Base-by-base conservation (phyloP, 176 grass and related monocot genomes). In the Cenchrus americanus region DNA sequence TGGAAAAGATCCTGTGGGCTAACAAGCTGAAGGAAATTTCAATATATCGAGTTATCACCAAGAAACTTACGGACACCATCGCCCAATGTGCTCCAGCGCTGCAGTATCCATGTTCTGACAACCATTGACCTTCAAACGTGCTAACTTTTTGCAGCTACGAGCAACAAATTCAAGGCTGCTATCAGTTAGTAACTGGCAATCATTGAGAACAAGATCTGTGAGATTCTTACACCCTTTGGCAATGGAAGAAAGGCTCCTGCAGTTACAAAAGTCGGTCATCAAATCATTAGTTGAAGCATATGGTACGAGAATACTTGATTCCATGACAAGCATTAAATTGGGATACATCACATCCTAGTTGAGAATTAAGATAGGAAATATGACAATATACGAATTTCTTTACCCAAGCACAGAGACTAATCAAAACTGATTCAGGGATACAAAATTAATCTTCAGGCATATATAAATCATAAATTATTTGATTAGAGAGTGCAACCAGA, bases 181-280 rank as follows among this genome's bases (percentile, higher is more conserved):
- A 82, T 97, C 95, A 71, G 90, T 97, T 91, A 97, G 51, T 77
- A 93, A 87, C 74, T 88, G 87, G 73, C 95, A 97, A 32, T 94
- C 92, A 47, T 71, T 88, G 21, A 94, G 86, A 86, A 73, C 67
- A 62, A 97, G 92, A 81, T 90, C 78, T 81, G 88, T 94, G 50
- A 97, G 90, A 79, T 93, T 93, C 79, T 91, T 97, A 88, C 92
- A 97, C 58, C 92, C 95, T 80, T 91, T 91, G 3, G 90, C 90
- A 58, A 97, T 91, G 11, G 90, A 91, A 85, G 76, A 87, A 91
- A 97, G 95, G 71, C 92, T 90, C 84, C 95, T 94, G 85, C 66
- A 82, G 79, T 76, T 69, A 43, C 41, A 86, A 88, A 82, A 62
- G 53, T 23, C 41, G 59, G 47, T 73, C 51, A 73, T 1, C 11